A percentile compares a stretch with the other conserved stretches of the same genome.
Evolutionary conservation across 2,329 filamentous ascomycete genomes (phyloP).

Genomic region (Ophioceras dolichostomum): DNA sequence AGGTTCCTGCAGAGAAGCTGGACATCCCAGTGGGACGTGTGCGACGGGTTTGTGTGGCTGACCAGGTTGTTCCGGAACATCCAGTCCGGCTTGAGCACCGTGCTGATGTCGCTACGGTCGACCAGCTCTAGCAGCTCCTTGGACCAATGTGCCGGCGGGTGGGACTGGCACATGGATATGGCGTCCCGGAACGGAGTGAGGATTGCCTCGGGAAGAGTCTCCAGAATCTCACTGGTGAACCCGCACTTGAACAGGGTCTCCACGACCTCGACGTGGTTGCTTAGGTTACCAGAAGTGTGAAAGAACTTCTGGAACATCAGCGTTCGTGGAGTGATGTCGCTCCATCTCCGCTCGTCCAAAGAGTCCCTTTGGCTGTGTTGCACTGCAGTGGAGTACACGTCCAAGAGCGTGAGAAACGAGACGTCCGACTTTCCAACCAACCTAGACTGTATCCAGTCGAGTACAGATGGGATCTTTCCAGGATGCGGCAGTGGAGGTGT

Average conservation of each 20-base stretch:
- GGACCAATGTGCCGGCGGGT: constrained; percentile 67
- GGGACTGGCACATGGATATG: constrained; percentile 72
- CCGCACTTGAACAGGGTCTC: constrained; percentile 62
- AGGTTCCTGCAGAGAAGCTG: constrained; percentile 61
- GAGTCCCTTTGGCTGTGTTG: constrained; percentile 21
- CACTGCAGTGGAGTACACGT: constrained; percentile 29
- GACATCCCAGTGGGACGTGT: constrained; percentile 60
- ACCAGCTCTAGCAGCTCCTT: constrained; percentile 61
- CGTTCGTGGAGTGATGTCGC: constrained; percentile 49
- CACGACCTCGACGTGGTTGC: constrained; percentile 49
- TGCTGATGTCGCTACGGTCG: constrained; percentile 68
- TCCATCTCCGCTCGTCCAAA: constrained; percentile 27
- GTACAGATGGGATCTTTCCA: constrained; percentile 20
- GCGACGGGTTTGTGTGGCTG: constrained; percentile 35
- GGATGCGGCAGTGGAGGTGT: constrained; percentile 16
- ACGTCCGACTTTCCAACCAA: constrained; percentile 24
- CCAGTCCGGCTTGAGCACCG: constrained; percentile 42
- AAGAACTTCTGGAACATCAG: constrained; percentile 60
- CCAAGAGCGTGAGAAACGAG: constrained; percentile 28
- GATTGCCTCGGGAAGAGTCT: constrained; percentile 78
- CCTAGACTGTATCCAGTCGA: constrained; percentile 40
- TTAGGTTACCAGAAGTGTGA: constrained; percentile 36
- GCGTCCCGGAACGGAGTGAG: constrained; percentile 70
- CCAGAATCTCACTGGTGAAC: constrained; percentile 54
- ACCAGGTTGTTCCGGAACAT: constrained; percentile 12